Base-by-base conservation (phyloP, 352 stramenopile genomes). In the Hyaloperonospora arabidopsidis region DNA sequence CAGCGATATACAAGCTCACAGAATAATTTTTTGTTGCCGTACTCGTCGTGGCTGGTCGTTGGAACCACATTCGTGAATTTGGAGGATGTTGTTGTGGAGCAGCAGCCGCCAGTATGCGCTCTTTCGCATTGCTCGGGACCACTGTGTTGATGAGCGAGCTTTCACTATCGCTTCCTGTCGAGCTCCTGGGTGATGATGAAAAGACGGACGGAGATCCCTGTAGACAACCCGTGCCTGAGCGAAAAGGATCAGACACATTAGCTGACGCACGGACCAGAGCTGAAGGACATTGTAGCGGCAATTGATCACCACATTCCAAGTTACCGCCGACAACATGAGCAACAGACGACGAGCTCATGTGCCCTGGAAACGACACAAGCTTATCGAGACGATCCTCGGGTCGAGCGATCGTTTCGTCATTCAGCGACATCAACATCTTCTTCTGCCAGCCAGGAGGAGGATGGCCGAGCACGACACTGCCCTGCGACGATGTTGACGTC, bases 401-500 rank as follows among this genome's bases (percentile, higher is more conserved):
- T 32, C 44, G 47, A 10, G 36, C n/a, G 15, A 15, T 56, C 4
- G 22, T 35, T 14, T 54, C 45, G 40, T 57, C 47, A 17, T 40
- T 45, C 21, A 67, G 22, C 7, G 61, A 61, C 28, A 65, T 7
- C 18, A 70, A 21, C 49, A 78, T 32, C 34, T 55, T 61, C 10
- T 66, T 76, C 22, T 80, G 70, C 70, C 70, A 80, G 22, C 72
- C 67, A 32, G 62, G 29, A 45, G 70, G 70, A 47, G 70, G 70
- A 1, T 50, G 59, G 46, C 50, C 59, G 32, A 74, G 54, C 2
- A 68, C 45, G 17, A 77, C 55, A 36, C 70, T 80, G n/a, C 62
- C 49, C 36, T 75, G 67, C 4, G 70, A 80, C 14, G 70, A 80
- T 46, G 52, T 54, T 23, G 61, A 60, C 25, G 61, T 61, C n/a